phyloP scores from a whole-genome alignment of 352 stramenopile genomes.

The Phytopythium sindhum region DNA sequence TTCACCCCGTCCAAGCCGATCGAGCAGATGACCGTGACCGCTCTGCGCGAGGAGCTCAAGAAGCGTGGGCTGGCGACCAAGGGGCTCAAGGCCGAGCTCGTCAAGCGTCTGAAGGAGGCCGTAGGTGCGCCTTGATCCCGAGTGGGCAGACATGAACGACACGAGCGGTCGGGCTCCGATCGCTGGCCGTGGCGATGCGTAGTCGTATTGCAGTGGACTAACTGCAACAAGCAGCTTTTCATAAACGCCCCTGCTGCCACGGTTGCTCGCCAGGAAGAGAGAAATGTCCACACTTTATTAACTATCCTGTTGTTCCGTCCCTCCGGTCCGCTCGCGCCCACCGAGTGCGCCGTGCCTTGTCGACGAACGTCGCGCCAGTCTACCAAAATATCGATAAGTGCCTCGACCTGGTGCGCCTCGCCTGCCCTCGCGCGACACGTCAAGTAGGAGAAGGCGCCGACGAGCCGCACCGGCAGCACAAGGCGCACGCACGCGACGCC shows the following conservation, averaged over 20 bases:
- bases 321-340: neutral
- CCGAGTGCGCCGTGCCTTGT: neutral
- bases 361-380: constrained; percentile 4
- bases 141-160: neutral
- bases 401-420: neutral
- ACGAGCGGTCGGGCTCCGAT: neutral
- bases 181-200: neutral
- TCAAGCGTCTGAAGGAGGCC: constrained; percentile 76
- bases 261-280: too few species aligned
- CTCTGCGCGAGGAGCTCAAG: constrained; percentile 74
- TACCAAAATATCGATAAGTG: constrained; percentile 10
- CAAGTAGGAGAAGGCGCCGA: too few species aligned
- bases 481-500: neutral
- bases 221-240: neutral
- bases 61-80: constrained; percentile 71
- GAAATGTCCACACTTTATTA: constrained; percentile 10
- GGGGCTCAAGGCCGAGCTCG: constrained; percentile 80
- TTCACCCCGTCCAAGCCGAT: constrained; percentile 73
- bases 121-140: constrained; percentile 25
- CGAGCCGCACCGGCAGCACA: neutral
- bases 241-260: neutral
- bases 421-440: neutral
- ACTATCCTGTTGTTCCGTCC: constrained; percentile 1
- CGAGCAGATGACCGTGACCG: constrained; percentile 69
- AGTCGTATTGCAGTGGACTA: neutral